Percentiles rank a stretch among this genome's conserved stretches.
Conservation (phyloP, 163 green algal genomes). For the Chlorella variabilis region DNA sequence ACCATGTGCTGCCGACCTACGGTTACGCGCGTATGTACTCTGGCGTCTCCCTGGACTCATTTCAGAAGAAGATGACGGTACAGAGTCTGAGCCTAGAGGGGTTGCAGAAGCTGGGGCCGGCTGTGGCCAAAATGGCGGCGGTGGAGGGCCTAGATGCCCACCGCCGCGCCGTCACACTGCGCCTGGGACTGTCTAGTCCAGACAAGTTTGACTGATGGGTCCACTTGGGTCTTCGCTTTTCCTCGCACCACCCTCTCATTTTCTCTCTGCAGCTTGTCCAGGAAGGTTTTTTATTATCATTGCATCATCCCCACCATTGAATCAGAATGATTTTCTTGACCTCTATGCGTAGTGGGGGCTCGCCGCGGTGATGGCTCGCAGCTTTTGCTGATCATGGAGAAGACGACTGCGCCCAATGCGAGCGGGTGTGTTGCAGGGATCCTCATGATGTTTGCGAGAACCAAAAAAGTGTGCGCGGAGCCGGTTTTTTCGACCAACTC, state of each 20-base stretch:
- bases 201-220: conserved; percentile 43
- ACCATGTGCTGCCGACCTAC: conserved; percentile 99
- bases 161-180: conserved; percentile 89
- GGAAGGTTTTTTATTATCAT: too few relatives aligned
- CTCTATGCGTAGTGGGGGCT: too few relatives aligned
- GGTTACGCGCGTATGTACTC: conserved; percentile 99
- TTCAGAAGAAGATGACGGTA: conserved; percentile 99
- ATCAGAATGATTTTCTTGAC: too few relatives aligned
- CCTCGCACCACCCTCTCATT: background rate
- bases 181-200: conserved; percentile 65
- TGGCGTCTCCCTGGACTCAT: conserved; percentile 95
- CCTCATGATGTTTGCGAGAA: too few relatives aligned
- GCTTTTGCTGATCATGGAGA: too few relatives aligned
- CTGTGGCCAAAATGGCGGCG: conserved; percentile 92
- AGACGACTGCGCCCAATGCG: too few relatives aligned
- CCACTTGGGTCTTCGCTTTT: background rate
- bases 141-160: conserved; percentile 97
- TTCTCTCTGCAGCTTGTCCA: too few relatives aligned
- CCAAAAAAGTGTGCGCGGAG: too few relatives aligned
- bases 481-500: too few relatives aligned
- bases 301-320: too few relatives aligned
- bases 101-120: conserved; percentile 80
- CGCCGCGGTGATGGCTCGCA: too few relatives aligned
- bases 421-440: too few relatives aligned
- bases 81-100: conserved; percentile 83